These are phyloP conservation scores for Lippia alba DNA, from an alignment of 305 asterid genomes.

Conservation along the genomic window DNA sequence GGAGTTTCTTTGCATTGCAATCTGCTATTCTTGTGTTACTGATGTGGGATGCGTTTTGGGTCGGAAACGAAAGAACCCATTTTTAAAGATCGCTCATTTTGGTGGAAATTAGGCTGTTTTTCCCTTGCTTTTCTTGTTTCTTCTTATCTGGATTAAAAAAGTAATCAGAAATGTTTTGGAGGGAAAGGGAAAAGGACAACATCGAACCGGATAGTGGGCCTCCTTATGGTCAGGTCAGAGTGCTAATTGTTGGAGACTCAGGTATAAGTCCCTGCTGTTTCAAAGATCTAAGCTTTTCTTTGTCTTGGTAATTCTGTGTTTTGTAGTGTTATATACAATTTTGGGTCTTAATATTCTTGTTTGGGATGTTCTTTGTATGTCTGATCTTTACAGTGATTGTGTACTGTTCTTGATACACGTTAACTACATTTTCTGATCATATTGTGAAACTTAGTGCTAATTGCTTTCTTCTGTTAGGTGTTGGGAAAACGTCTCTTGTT, in stretches of 20 bases:
- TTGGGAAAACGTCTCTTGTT: slow-evolving; percentile 71
- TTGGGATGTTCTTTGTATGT: background rate
- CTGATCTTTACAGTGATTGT: background rate
- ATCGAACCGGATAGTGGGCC: slow-evolving; percentile 55
- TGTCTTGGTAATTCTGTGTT: background rate
- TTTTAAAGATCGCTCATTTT: slow-evolving; percentile 20
- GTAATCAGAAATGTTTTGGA: slow-evolving; percentile 52
- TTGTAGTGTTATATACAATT: background rate
- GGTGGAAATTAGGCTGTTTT: background rate
- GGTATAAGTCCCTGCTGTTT: slow-evolving; percentile 30
- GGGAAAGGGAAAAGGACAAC: slow-evolving; percentile 52
- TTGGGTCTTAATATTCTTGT: background rate
- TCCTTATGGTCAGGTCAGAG: slow-evolving; percentile 69
- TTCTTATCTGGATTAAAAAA: background rate
- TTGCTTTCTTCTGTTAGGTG: slow-evolving; percentile 48
- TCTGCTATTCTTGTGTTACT: background rate
- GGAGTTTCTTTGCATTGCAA: background rate
- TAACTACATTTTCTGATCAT: background rate
- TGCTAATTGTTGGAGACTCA: slow-evolving; percentile 55
- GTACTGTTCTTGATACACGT: background rate
- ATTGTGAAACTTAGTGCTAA: background rate
- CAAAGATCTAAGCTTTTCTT: background rate
- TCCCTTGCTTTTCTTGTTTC: slow-evolving; percentile 25
- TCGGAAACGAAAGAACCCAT: slow-evolving; percentile 11
- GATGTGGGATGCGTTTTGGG: slow-evolving; percentile 25